Base-by-base conservation (phyloP, 2,329 filamentous ascomycete species). In the Epichloe elymi region DNA sequence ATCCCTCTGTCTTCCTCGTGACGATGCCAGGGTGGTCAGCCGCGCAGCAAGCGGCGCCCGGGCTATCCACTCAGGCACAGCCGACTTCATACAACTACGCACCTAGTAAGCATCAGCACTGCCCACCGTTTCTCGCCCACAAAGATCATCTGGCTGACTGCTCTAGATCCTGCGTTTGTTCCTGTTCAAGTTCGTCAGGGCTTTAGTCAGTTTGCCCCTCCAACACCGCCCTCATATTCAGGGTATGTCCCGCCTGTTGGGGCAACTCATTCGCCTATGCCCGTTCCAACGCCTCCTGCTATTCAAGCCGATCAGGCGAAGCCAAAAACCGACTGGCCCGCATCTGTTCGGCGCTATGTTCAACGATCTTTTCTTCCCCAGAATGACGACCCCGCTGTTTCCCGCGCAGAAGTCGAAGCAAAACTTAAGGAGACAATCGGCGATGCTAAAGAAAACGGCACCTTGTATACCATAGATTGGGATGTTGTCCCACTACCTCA, bases 401-500 rank as follows among this genome's bases (percentile, higher is more conserved):
- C 72, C 48, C 77, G 78, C 49, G 61, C 75, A 49, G 88, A 95
- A 52, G 85, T 96, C 75, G 86, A 95, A 66, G 73, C 74, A 54
- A 94, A 89, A 63, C 73, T 98, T 56, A 95, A 91, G 68, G 73
- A 83, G 54, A 85, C 89, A 58, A 96, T 98, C 64, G 87, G 85
- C 54, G 75, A 82, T 50, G 88, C 88, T 56, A 89, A 88, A 58
- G 85, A 91, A 59, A 78, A 72, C 59, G 79, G 84, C 58, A 77
- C 78, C 51, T 78, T 96, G 62, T 75, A 85, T 63, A 75, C 75
- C 26, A 81, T 87, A 65, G 79, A 96, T 71, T 98, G 93, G 93
- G 79, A 85, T 56, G 76, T 71, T 26, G 79, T 94, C 72, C 87
- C 86, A 41, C 73, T 96, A 14, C 93, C 93, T 5, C 91, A 97